Percentiles rank a stretch among this genome's conserved stretches.
These are phyloP conservation scores for Mucor indicus DNA, from an alignment of 371 early-diverging fungal species.

Conservation along the genomic window DNA sequence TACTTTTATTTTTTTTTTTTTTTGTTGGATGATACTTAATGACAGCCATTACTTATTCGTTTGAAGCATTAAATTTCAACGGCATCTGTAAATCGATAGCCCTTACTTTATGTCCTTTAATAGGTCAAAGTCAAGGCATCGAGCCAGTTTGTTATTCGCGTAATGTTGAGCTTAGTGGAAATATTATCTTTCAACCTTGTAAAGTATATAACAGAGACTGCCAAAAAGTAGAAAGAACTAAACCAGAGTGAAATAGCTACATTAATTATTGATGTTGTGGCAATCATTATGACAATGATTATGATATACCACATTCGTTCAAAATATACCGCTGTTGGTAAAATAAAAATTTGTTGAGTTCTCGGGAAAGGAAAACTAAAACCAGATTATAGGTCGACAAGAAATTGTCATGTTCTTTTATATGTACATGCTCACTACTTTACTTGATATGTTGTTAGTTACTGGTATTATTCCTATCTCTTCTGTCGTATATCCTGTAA, in stretches of 20 bases:
- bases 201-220: constrained; percentile 7
- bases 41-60: constrained; percentile 40
- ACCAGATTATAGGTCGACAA: constrained; percentile 64
- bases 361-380: background rate
- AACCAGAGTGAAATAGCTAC: constrained; percentile 37
- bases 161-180: constrained; percentile 78
- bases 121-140: constrained; percentile 71
- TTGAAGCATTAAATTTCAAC: constrained; percentile 62
- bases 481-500: constrained; percentile 69
- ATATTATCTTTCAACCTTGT: constrained; percentile 91
- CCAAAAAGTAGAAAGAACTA: background rate
- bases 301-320: constrained; percentile 91
- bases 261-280: constrained; percentile 77
- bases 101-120: constrained; percentile 85
- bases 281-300: constrained; percentile 84
- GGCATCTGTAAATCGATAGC: constrained; percentile 80
- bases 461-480: constrained; percentile 81
- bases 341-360: constrained; percentile 1
- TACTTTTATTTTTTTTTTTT: too few relatives aligned
- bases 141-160: constrained; percentile 92
- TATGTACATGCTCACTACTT: constrained; percentile 66
- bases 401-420: constrained; percentile 94
- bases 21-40: too few relatives aligned
- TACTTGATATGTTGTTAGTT: constrained; percentile 79
- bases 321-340: constrained; percentile 93